Evolutionary conservation across 768 basidiomycete genomes (phyloP).

Genomic region (Lentinula edodes): DNA sequence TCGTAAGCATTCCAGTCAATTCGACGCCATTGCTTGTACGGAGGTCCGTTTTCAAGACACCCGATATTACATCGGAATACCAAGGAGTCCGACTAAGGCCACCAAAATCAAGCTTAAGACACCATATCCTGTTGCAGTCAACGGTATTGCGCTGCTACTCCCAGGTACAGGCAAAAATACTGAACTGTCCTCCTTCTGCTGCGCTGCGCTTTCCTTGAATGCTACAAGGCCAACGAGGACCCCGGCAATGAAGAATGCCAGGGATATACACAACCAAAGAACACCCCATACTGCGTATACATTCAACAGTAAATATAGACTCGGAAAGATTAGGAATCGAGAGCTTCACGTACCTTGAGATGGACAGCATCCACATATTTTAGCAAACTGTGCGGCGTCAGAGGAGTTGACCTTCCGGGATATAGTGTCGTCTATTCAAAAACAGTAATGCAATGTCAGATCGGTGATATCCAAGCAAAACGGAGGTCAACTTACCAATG

Average conservation of each 20-base stretch:
- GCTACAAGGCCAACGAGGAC: constrained; percentile 72
- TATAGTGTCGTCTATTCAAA: constrained; percentile 68
- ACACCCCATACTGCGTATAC: constrained; percentile 74
- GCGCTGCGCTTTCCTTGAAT: constrained; percentile 70
- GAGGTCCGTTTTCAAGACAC: not conserved
- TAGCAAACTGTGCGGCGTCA: constrained; percentile 81
- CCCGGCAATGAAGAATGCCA: constrained; percentile 69
- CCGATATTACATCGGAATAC: not conserved
- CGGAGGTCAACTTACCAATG: constrained; percentile 41
- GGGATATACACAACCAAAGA: constrained; percentile 76
- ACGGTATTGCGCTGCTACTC: constrained; percentile 21
- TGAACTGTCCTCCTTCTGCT: constrained; percentile 45
- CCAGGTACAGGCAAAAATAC: constrained; percentile 59
- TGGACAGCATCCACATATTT: constrained; percentile 81
- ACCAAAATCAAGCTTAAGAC: not conserved
- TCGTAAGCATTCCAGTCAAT: not conserved
- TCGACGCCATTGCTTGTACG: not conserved
- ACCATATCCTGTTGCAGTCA: constrained; percentile 9
- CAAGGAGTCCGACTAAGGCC: not conserved
- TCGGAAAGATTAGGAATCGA: not conserved
- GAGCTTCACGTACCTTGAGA: constrained; percentile 51
- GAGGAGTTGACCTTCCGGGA: constrained; percentile 81
- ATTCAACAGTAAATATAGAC: not conserved
- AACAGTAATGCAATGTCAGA: not conserved
- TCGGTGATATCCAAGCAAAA: too few relatives aligned